Evolutionary conservation across 352 stramenopile species (phyloP).

Genomic region (Pythium monospermum): DNA sequence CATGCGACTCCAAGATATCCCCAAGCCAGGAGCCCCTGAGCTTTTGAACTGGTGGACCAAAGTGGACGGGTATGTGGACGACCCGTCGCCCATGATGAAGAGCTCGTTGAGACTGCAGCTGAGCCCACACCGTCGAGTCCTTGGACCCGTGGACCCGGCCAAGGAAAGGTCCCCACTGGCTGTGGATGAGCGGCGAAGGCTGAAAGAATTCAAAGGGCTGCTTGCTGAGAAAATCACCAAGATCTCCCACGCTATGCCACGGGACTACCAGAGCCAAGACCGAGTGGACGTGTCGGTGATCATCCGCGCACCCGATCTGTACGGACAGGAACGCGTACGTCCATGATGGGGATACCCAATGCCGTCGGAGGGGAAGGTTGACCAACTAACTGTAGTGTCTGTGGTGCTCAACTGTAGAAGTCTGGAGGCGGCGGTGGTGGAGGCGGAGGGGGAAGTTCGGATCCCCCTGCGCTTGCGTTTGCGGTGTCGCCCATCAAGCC

Average conservation of each 20-base stretch:
- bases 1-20: conserved; percentile 42
- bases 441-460: background rate
- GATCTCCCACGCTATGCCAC: conserved; percentile 28
- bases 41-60: conserved; percentile 56
- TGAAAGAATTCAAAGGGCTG: conserved; percentile 28
- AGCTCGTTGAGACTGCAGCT: conserved; percentile 48
- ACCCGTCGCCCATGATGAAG: conserved; percentile 33
- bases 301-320: conserved; percentile 30
- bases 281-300: conserved; percentile 19
- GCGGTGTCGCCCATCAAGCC: conserved; percentile 50
- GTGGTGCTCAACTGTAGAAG: background rate
- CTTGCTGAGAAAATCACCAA: conserved; percentile 44
- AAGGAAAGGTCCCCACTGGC: conserved; percentile 36
- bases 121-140: conserved; percentile 18
- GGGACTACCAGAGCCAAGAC: conserved; percentile 23
- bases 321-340: conserved; percentile 39
- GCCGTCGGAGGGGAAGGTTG: too few species aligned
- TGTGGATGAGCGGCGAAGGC: conserved; percentile 28
- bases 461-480: conserved; percentile 9
- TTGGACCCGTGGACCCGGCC: conserved; percentile 41
- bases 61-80: conserved; percentile 48
- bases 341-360: background rate
- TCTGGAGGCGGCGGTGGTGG: background rate
- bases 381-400: background rate
- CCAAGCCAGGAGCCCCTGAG: conserved; percentile 27